These are phyloP conservation scores for Epichloe uncinata DNA, from an alignment of 2,329 filamentous ascomycete species.

Conservation along the genomic window DNA sequence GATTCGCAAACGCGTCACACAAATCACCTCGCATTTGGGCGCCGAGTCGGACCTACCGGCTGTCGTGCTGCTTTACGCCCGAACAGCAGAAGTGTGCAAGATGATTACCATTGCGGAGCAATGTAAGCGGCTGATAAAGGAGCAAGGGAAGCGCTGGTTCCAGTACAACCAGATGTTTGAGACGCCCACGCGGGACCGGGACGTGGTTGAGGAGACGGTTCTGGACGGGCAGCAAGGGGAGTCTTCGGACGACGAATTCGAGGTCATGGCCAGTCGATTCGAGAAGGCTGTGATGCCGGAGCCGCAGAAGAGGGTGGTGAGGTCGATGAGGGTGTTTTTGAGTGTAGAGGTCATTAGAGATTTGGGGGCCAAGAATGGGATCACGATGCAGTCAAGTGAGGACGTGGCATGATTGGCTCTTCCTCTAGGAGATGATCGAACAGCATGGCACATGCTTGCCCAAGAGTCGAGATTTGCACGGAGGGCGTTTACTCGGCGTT, in stretches of 20 bases:
- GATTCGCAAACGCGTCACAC: slow-evolving; percentile 40
- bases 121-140: slow-evolving; percentile 40
- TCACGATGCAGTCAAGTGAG: slow-evolving; percentile 34
- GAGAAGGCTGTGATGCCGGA: slow-evolving; percentile 37
- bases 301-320: slow-evolving; percentile 30
- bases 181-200: slow-evolving; percentile 21
- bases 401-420: slow-evolving; percentile 9
- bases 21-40: slow-evolving; percentile 30
- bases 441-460: neutral
- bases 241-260: slow-evolving; percentile 35
- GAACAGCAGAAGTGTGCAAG: slow-evolving; percentile 43
- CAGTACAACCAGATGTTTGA: slow-evolving; percentile 47
- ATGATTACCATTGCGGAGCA: slow-evolving; percentile 57
- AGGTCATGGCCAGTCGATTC: slow-evolving; percentile 43
- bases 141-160: slow-evolving; percentile 33
- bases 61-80: slow-evolving; percentile 37
- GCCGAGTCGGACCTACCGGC: slow-evolving; percentile 12
- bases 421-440: neutral
- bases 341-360: slow-evolving; percentile 40
- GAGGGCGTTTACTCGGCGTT: neutral
- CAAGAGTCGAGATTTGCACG: neutral
- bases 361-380: slow-evolving; percentile 33
- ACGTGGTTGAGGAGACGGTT: slow-evolving; percentile 30
- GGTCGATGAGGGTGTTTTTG: slow-evolving; percentile 48
- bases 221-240: slow-evolving; percentile 18